A percentile compares a stretch with the other conserved stretches of the same genome.
Evolutionary conservation across 2,329 filamentous ascomycete genomes (phyloP).

Genomic region (Trichoderma koningii): DNA sequence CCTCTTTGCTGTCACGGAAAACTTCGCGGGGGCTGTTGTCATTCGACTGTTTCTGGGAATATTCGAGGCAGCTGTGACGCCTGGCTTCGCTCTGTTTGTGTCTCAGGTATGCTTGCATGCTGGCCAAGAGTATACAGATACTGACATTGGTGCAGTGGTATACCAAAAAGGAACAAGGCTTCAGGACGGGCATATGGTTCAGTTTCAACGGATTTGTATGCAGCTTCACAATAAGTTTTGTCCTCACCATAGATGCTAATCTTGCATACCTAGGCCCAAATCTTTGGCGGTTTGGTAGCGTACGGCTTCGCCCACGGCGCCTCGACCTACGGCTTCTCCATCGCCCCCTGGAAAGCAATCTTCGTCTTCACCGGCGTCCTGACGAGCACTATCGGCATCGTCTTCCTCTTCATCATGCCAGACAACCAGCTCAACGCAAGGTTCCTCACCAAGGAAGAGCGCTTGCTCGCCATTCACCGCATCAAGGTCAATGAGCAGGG

Average conservation of each 20-base stretch:
- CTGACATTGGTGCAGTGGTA: slow-evolving; percentile 21
- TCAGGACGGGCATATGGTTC: slow-evolving; percentile 25
- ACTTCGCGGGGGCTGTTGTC: slow-evolving; percentile 27
- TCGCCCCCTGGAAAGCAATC: slow-evolving; percentile 27
- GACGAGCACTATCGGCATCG: slow-evolving; percentile 22
- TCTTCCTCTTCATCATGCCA: slow-evolving; percentile 26
- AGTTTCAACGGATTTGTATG: slow-evolving; percentile 27
- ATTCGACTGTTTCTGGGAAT: slow-evolving; percentile 29
- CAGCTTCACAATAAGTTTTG: no score
- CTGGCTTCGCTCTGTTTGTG: slow-evolving; percentile 22
- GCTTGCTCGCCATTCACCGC: slow-evolving; percentile 40
- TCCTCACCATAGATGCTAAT: no score
- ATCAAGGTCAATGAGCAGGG: slow-evolving; percentile 67
- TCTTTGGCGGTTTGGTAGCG: slow-evolving; percentile 26
- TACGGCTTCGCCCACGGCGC: slow-evolving; percentile 27
- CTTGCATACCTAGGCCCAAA: slow-evolving; percentile 14
- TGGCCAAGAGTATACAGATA: neutral
- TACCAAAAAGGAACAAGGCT: slow-evolving; percentile 25
- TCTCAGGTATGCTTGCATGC: slow-evolving; percentile 10
- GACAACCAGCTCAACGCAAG: slow-evolving; percentile 27
- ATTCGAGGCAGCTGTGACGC: slow-evolving; percentile 26
- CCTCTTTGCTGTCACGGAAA: slow-evolving; percentile 18
- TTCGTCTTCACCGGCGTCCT: slow-evolving; percentile 26
- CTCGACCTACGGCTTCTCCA: slow-evolving; percentile 20
- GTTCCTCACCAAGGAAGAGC: slow-evolving; percentile 25